phyloP scores from a whole-genome alignment of 2,329 filamentous ascomycete species.

The Myriosclerotinia duriaeana region DNA sequence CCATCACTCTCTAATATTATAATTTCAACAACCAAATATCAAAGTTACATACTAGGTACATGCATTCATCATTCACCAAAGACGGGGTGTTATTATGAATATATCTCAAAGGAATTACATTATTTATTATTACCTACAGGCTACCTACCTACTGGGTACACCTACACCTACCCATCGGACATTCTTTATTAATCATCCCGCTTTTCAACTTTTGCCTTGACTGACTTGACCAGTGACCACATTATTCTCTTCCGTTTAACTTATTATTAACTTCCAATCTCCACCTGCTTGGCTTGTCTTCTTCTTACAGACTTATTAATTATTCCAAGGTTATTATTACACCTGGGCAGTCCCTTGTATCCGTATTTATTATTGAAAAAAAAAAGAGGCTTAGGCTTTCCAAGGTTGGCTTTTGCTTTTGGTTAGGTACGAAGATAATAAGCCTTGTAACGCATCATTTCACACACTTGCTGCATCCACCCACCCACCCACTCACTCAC shows the following conservation, averaged over 20 bases:
- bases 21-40: too few relatives aligned
- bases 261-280: too few relatives aligned
- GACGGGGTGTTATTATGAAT: too few relatives aligned
- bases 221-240: too few relatives aligned
- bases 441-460: conserved; percentile 23
- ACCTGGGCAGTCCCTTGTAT: not conserved
- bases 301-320: not conserved
- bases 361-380: not conserved
- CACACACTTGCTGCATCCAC: conserved; percentile 2
- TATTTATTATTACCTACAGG: not conserved
- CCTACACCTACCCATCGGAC: too few relatives aligned
- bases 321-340: too few relatives aligned
- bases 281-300: not conserved
- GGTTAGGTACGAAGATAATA: conserved; percentile 11
- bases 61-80: too few relatives aligned
- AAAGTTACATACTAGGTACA: too few relatives aligned
- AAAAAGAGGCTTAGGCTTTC: not conserved
- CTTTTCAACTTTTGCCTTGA: not conserved
- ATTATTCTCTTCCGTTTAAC: conserved; percentile 5
- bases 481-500: too few relatives aligned
- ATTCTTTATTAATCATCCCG: not conserved
- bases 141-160: too few relatives aligned
- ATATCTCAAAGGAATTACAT: too few relatives aligned
- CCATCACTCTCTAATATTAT: too few relatives aligned
- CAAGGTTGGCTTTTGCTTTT: not conserved